Evolutionary conservation across 176 grass and related monocot genomes (phyloP).

Genomic region (Olyra latifolia): DNA sequence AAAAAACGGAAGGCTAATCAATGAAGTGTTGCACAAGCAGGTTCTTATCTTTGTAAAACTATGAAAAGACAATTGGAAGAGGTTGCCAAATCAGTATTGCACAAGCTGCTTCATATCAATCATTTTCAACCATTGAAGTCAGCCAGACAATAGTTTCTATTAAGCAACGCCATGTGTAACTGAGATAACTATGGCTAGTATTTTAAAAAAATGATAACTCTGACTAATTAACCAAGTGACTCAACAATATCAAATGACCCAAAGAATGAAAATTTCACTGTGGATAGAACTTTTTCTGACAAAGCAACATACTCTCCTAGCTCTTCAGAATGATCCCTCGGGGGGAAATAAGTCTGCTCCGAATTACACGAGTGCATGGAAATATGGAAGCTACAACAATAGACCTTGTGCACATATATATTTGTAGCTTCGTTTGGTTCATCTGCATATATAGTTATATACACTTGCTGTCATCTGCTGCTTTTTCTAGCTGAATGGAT

Average conservation of each 20-base stretch:
- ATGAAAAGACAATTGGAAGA: neutral
- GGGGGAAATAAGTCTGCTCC: neutral
- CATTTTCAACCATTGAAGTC: neutral
- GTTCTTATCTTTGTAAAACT: neutral
- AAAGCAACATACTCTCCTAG: neutral
- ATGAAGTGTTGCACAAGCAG: neutral
- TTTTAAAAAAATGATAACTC: neutral
- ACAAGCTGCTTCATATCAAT: neutral
- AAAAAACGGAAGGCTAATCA: neutral
- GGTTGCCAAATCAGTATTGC: conserved; percentile 4
- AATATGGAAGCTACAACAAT: neutral
- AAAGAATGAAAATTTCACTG: neutral
- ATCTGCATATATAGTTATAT: neutral
- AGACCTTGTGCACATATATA: neutral
- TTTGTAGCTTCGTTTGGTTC: neutral
- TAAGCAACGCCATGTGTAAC: neutral
- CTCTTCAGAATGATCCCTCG: neutral
- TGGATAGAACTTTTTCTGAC: neutral
- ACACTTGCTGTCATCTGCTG: neutral
- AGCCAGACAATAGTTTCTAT: neutral
- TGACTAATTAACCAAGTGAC: neutral
- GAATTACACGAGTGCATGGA: neutral
- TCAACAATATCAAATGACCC: neutral
- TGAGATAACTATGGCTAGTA: neutral
- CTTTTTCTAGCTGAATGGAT: neutral